Evolutionary conservation across 2,329 filamentous ascomycete genomes (phyloP), one percentile per base, ranked within the genome.

Genomic region (Knufia petricola): DNA sequence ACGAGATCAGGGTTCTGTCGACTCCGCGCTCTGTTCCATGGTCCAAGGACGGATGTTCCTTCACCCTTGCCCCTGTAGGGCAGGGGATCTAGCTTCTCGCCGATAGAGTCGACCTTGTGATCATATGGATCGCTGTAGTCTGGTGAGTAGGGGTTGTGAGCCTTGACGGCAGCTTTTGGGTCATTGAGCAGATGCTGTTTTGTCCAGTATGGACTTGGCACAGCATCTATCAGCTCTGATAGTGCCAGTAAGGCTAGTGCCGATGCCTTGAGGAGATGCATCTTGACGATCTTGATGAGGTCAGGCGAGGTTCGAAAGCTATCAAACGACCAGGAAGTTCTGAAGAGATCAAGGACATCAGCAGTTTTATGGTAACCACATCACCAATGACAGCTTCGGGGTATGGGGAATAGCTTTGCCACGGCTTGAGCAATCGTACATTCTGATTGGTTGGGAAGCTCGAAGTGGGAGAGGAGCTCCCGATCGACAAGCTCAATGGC

Each of bases 1-100:
- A 87, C 71, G 37, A 85, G 67, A 63, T 87, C 83, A 0, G 84
- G 83, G 61, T 78, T 83, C 66, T 87, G 79, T 39, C 78, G 73
- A 46, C 84, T 78, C 19, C 84, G 78, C 44, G 77, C 77, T 51
- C 69, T 71, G 62, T 87, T 88, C 63, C 81, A 79, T 0, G 84
- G 84, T 0, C 84, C 84, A 19, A 86, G 67, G 12, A 87, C 77
- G 8, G 75, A 79, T 13, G 81, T 73, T 19, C 84, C 84, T 20
- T 77, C 60, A 20, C 80, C 80, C 59, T 81, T 81, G n/a, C n/a
- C n/a, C 28, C 79, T 72, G 62, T 70, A 81, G 1, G 83, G 83
- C 47, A 81, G 65, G 21, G 83, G 82, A 54, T 84, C 74, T n/a
- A 84, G 67, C 9, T 73, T 67, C 2, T 79, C 69, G 10, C 74